Evolutionary conservation across 1,284 basidiomycete genomes (phyloP).

Genomic region (Hemileia vastatrix): DNA sequence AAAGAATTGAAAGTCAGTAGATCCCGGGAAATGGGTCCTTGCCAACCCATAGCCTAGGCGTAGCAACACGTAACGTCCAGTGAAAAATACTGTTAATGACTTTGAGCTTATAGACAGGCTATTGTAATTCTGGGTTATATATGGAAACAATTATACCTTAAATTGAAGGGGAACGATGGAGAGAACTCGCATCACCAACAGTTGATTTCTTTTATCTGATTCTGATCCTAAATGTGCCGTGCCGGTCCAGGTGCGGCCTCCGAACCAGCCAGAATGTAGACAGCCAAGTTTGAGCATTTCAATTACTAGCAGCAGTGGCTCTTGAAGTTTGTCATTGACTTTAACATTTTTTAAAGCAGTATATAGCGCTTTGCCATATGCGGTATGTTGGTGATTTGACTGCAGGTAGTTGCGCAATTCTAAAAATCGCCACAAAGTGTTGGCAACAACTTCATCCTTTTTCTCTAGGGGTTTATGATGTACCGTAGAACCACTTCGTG

Average conservation of each 20-base stretch:
- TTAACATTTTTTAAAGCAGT: conserved; percentile 64
- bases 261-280: conserved; percentile 87
- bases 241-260: conserved; percentile 75
- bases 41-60: conserved; percentile 58
- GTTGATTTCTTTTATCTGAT: conserved; percentile 60
- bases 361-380: conserved; percentile 59
- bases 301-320: conserved; percentile 82
- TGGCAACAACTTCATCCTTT: conserved; percentile 97
- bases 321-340: conserved; percentile 96
- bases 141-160: conserved; percentile 53
- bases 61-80: no score
- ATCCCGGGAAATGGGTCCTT: conserved; percentile 87
- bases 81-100: no score
- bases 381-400: conserved; percentile 71
- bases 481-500: conserved; percentile 13
- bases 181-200: conserved; percentile 90
- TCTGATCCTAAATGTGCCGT: conserved; percentile 88
- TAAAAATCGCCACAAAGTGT: conserved; percentile 95
- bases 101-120: no score
- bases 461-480: conserved; percentile 62
- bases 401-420: conserved; percentile 88
- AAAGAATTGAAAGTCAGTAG: conserved; percentile 97
- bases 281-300: conserved; percentile 88
- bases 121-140: no score
- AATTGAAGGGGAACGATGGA: conserved; percentile 87